Conservation (phyloP, 768 basidiomycete genomes). For the Pleurotus giganteus region DNA sequence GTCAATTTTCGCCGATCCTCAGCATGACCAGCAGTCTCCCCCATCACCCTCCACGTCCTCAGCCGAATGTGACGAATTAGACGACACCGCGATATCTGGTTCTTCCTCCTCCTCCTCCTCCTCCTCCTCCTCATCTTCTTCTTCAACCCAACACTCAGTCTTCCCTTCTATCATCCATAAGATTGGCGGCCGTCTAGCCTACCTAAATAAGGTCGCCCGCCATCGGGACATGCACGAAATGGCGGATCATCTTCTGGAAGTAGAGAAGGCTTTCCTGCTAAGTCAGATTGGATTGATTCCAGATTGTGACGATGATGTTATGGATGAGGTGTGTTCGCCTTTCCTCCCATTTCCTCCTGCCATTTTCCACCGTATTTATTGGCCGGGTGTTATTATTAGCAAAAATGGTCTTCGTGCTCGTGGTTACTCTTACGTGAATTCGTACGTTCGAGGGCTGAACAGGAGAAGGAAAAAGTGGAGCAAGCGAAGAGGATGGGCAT, state of each 20-base stretch:
- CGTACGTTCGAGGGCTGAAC: constrained; percentile 55
- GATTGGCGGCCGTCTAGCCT: constrained; percentile 80
- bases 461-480: constrained; percentile 41
- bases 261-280: constrained; percentile 78
- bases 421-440: constrained; percentile 78
- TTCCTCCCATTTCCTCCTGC: constrained; percentile 1
- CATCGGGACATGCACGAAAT: constrained; percentile 58
- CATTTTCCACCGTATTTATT: not conserved
- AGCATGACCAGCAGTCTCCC: constrained; percentile 24
- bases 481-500: constrained; percentile 33
- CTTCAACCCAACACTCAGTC: constrained; percentile 3
- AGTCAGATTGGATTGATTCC: constrained; percentile 78
- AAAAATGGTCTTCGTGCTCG: constrained; percentile 82
- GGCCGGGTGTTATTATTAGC: constrained; percentile 32
- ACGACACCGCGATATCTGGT: not conserved
- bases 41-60: constrained; percentile 4
- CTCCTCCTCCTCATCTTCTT: not conserved
- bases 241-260: constrained; percentile 63
- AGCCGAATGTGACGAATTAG: not conserved
- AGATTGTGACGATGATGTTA: constrained; percentile 82
- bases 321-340: constrained; percentile 72
- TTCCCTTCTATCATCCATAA: constrained; percentile 22
- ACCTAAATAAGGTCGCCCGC: constrained; percentile 65
- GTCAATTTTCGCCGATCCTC: constrained; percentile 15
- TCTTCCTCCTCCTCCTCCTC: no score